Base-by-base conservation (phyloP, 345 rosid genomes). In the Brassica incana region DNA sequence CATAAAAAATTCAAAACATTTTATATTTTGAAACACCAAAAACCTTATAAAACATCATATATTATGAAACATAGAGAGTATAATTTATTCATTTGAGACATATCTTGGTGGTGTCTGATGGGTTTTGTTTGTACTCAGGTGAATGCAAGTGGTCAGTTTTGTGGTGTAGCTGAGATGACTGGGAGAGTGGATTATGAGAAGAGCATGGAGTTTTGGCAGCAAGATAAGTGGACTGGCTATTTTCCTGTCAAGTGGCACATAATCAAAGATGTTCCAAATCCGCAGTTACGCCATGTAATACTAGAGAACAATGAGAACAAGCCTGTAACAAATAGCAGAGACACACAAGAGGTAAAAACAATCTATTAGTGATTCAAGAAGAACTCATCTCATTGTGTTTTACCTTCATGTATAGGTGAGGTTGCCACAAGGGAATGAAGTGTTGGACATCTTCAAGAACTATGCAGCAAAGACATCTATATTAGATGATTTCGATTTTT, bases 201-300 rank as follows among this genome's bases (percentile, higher is more conserved):
- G 77, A 88, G 83, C 25, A 87, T 90, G 91, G 91, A 87, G 70
- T 90, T 88, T 80, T 90, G 95, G 95, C 95, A 88, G 76, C 92
- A 90, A 79, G 95, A 90, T 79, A 88, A 90, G 76, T 90, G 92
- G 94, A 87, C 77, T 63, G 92, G 95, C 29, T 87, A 83, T 75
- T 87, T 90, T 56, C 88, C 89, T 0, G 92, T 90, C 15, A 86
- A 86, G 83, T 90, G 94, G 92, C 95, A 88, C 30, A 76, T 90
- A 23, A 85, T 90, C 68, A 90, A 90, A 81, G 92, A 90, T 82
- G 83, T 90, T 61, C 88, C 88, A 61, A 90, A 90, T 70, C 84
- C 89, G 9, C 87, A 83, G 27, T 32, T 90, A 58, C 77, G 90
- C 54, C 90, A 90, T 84, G 84, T 90, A 56, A 86, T 85, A 77